Evolutionary conservation across 768 basidiomycete species (phyloP), one percentile per base, ranked within the genome.

Genomic region (Vishniacozyma victoriae): DNA sequence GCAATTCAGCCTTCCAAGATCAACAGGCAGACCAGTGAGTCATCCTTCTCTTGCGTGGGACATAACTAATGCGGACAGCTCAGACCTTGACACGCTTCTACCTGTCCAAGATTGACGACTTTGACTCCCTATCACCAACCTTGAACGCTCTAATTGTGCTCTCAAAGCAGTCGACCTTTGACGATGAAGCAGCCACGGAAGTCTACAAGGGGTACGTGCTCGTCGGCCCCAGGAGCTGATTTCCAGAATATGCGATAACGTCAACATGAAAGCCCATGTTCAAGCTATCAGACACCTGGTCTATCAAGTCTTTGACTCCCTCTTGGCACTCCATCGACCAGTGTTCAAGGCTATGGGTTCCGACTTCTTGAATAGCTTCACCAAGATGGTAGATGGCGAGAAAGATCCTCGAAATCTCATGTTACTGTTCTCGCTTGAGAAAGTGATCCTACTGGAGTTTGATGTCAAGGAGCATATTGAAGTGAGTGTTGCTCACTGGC

Each of bases 361-460:
- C 20, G 77, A 75, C 6, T 96, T 97, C 69, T 52, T 96, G 19
- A 73, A 75, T 5, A 80, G 81, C 19, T 99, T 97, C 68, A 78
- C 85, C 24, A 65, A 69, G 41, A 73, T 97, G n/a, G 90, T 82
- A 3, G 87, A 95, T 48, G 92, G 91, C 14, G 95, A 99, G 74
- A 97, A 97, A 63, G 95, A 99, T 67, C 95, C 95, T 24, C 78
- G 95, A 15, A 99, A 97, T 72, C 76, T 99, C 6, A 76, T 95
- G 56, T 62, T 93, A 11, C 86, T 87, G 22, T 99, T 97, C 68
- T 82, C 85, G 4, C 86, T 97, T 49, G 84, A 82, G 46, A 79
- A 82, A n/a, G 84, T 89, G 6, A 78, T 97, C 29, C 70, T 92
- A 5, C 80, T 89, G 26, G 90, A 96, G 55, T 96, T 96, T 59